Conservation (phyloP, 78 protist genomes). For the Anaeramoeba flamelloides region DNA sequence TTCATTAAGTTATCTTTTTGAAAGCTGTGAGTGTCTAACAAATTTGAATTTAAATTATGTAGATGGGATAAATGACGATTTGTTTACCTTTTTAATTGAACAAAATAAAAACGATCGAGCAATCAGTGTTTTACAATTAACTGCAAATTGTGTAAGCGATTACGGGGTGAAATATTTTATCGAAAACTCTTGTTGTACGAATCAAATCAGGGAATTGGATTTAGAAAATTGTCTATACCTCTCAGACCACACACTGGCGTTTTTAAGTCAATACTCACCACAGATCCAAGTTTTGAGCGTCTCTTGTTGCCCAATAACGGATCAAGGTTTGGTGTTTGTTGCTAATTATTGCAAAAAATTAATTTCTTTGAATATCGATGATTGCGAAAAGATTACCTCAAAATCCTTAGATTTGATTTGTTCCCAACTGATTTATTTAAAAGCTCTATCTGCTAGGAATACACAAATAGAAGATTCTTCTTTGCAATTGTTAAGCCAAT, state of each 20-base stretch:
- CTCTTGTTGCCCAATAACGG: background rate
- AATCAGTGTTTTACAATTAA: no score
- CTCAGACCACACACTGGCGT: background rate
- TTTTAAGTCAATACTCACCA: background rate
- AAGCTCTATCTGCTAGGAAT: background rate
- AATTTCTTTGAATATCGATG: background rate
- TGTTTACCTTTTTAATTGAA: background rate
- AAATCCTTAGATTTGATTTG: background rate
- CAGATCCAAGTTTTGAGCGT: background rate
- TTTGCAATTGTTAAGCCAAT: background rate
- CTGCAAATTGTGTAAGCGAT: no score
- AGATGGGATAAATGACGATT: background rate
- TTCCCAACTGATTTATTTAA: background rate
- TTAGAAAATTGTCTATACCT: background rate
- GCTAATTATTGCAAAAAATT: background rate
- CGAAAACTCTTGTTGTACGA: background rate
- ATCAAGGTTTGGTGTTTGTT: background rate
- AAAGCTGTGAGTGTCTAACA: background rate
- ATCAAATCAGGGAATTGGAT: background rate
- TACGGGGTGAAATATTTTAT: no score
- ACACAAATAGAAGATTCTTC: background rate
- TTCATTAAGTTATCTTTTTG: background rate
- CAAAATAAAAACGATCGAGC: background rate
- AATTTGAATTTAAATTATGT: background rate
- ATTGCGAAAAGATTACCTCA: background rate